Evolutionary conservation across 2,329 filamentous ascomycete species (phyloP).

Genomic region (Cladosporium colombiae): DNA sequence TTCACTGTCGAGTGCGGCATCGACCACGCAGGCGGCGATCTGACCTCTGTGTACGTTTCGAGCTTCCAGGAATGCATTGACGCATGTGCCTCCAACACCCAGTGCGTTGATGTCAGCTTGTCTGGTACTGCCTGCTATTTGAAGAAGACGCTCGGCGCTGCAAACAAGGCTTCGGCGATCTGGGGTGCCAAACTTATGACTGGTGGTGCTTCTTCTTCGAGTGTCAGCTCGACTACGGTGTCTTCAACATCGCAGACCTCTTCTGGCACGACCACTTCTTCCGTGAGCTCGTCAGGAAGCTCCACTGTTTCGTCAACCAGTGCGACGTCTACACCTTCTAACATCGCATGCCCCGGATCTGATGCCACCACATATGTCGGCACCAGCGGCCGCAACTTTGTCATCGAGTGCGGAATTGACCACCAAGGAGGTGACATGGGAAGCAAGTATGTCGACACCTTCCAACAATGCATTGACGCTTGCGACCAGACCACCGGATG

Average conservation of each 20-base stretch:
- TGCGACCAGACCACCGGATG: slow-evolving; percentile 35
- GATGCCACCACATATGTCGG: slow-evolving; percentile 29
- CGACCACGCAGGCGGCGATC: slow-evolving; percentile 36
- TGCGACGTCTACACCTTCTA: slow-evolving; percentile 24
- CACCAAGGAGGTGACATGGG: slow-evolving; percentile 33
- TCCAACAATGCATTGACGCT: slow-evolving; percentile 34
- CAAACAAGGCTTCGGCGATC: slow-evolving; percentile 23
- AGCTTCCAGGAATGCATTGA: slow-evolving; percentile 30
- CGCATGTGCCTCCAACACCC: slow-evolving; percentile 27
- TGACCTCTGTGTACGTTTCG: slow-evolving; percentile 27
- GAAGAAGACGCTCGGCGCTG: slow-evolving; percentile 28
- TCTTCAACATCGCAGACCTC: slow-evolving; percentile 22
- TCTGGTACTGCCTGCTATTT: slow-evolving; percentile 35
- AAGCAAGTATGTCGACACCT: slow-evolving; percentile 22
- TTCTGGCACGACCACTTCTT: slow-evolving; percentile 8
- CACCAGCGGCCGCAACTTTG: slow-evolving; percentile 27
- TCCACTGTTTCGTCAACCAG: slow-evolving; percentile 18
- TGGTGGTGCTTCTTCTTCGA: slow-evolving; percentile 15
- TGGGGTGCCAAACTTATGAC: slow-evolving; percentile 30
- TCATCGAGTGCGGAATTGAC: slow-evolving; percentile 35
- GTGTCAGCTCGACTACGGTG: not conserved
- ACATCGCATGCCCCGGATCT: slow-evolving; percentile 28
- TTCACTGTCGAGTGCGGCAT: slow-evolving; percentile 36
- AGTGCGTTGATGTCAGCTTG: slow-evolving; percentile 31
- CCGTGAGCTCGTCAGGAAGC: slow-evolving; percentile 17